Evolutionary conservation across 164 flowering plant species (phyloP).

Genomic region (Kingdonia uniflora): DNA sequence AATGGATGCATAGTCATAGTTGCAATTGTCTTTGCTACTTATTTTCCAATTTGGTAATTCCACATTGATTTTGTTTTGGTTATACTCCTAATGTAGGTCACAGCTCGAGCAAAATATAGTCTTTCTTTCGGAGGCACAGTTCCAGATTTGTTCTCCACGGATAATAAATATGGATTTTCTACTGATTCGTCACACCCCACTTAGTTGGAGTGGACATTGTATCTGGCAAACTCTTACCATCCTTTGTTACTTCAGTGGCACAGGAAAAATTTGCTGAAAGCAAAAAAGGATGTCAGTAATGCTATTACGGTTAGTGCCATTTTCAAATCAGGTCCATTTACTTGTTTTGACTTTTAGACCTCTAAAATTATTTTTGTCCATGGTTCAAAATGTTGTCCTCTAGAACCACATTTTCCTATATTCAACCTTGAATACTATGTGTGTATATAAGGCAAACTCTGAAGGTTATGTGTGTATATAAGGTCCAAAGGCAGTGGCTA

Average conservation of each 20-base stretch:
- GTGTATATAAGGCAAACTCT: too few species aligned
- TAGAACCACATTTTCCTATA: too few species aligned
- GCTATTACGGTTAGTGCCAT: constrained; percentile 51
- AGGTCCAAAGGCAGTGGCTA: too few species aligned
- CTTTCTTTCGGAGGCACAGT: constrained; percentile 63
- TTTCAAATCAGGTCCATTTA: constrained; percentile 3
- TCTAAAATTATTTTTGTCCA: too few species aligned
- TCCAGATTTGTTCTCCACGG: constrained; percentile 45
- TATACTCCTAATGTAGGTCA: constrained; percentile 36
- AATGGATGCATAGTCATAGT: too few species aligned
- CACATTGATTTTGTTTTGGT: not conserved
- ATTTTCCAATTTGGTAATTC: constrained; percentile 3
- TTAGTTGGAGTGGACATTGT: constrained; percentile 51
- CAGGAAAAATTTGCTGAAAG: constrained; percentile 39
- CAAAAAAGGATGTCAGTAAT: constrained; percentile 43
- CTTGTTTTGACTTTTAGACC: not conserved
- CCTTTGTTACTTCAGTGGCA: constrained; percentile 74
- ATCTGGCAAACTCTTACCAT: constrained; percentile 74
- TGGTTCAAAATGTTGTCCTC: not conserved
- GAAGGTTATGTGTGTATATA: too few species aligned
- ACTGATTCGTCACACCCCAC: constrained; percentile 12
- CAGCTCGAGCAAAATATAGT: constrained; percentile 84
- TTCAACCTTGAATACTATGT: too few species aligned
- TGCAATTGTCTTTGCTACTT: not conserved
- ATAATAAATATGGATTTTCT: constrained; percentile 16